These are phyloP conservation scores for Paraphaeosphaeria minitans DNA, from an alignment of 2,329 filamentous ascomycete species.

Conservation along the genomic window DNA sequence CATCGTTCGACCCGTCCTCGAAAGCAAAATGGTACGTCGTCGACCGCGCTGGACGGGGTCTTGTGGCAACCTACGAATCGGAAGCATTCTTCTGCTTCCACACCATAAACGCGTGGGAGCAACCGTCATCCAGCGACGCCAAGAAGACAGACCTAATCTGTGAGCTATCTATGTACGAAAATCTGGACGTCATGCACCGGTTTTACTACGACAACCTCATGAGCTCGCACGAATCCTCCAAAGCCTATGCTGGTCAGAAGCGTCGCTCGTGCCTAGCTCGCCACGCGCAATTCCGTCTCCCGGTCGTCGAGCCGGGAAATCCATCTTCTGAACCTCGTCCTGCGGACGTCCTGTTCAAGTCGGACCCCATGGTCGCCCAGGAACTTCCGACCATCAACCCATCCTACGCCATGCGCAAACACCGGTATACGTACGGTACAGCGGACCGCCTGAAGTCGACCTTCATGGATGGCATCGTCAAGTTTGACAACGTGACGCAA, in stretches of 20 bases:
- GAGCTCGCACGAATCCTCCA: conserved; percentile 18
- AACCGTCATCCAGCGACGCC: conserved; percentile 47
- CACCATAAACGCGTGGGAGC: conserved; percentile 76
- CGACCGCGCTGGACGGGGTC: conserved; percentile 67
- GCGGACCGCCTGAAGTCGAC: conserved; percentile 63
- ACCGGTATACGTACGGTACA: conserved; percentile 67
- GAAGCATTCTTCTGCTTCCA: conserved; percentile 80
- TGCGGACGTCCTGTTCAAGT: conserved; percentile 55
- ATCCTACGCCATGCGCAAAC: conserved; percentile 54
- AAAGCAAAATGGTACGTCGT: conserved; percentile 74
- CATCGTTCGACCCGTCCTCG: conserved; percentile 62
- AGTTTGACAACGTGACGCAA: conserved; percentile 65
- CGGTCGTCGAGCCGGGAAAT: conserved; percentile 42
- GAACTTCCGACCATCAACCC: conserved; percentile 73
- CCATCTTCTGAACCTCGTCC: conserved; percentile 13
- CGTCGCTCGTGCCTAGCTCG: conserved; percentile 32
- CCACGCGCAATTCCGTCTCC: conserved; percentile 38
- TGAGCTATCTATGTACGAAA: conserved; percentile 69
- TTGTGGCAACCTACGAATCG: conserved; percentile 72
- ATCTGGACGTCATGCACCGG: conserved; percentile 66
- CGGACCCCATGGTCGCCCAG: conserved; percentile 56
- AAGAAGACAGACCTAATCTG: conserved; percentile 63
- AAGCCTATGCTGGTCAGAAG: conserved; percentile 29
- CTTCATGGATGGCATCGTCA: conserved; percentile 66
- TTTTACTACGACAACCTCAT: conserved; percentile 65